Evolutionary conservation across 352 stramenopile genomes (phyloP).

Genomic region (Pythium rishiriense): DNA sequence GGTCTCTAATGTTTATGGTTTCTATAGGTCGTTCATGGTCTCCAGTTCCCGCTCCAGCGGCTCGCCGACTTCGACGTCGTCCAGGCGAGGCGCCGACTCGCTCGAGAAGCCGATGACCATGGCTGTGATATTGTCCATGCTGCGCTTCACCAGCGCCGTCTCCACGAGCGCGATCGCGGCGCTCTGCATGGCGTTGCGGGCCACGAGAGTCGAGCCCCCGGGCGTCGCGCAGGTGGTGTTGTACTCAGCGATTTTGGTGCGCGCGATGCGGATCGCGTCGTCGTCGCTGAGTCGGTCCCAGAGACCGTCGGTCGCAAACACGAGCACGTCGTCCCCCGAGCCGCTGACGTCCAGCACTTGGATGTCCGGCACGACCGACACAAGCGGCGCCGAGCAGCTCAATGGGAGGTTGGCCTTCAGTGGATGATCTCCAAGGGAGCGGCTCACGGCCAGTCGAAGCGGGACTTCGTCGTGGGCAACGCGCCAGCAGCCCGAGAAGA

Average conservation of each 20-base stretch:
- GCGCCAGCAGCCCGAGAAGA: slow-evolving; percentile 82
- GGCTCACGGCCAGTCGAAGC: slow-evolving; percentile 72
- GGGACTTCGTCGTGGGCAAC: slow-evolving; percentile 76
- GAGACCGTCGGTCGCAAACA: slow-evolving; percentile 78
- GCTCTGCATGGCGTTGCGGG: slow-evolving; percentile 50
- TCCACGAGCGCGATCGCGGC: slow-evolving; percentile 70
- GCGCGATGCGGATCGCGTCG: slow-evolving; percentile 59
- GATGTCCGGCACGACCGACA: slow-evolving; percentile 75
- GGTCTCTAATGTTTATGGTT: slow-evolving; percentile 14
- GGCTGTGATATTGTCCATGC: slow-evolving; percentile 84
- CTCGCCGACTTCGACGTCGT: slow-evolving; percentile 18
- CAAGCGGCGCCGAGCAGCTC: slow-evolving; percentile 60
- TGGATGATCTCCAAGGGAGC: slow-evolving; percentile 77
- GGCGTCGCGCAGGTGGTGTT: slow-evolving; percentile 24
- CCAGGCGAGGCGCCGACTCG: slow-evolving; percentile 1
- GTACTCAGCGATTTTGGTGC: slow-evolving; percentile 53
- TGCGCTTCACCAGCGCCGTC: slow-evolving; percentile 60
- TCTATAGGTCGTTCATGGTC: slow-evolving; percentile 18
- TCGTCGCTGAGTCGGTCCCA: slow-evolving; percentile 79
- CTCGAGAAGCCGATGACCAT: slow-evolving; percentile 53
- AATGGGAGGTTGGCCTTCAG: slow-evolving; percentile 66
- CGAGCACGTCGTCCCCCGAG: slow-evolving; percentile 53
- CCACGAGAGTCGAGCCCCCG: slow-evolving; percentile 19
- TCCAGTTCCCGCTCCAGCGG: slow-evolving; percentile 1
- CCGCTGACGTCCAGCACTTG: slow-evolving; percentile 59